Evolutionary conservation across 495 filamentous ascomycete genomes (phyloP).

Genomic region (Mytilinidion resinicola): DNA sequence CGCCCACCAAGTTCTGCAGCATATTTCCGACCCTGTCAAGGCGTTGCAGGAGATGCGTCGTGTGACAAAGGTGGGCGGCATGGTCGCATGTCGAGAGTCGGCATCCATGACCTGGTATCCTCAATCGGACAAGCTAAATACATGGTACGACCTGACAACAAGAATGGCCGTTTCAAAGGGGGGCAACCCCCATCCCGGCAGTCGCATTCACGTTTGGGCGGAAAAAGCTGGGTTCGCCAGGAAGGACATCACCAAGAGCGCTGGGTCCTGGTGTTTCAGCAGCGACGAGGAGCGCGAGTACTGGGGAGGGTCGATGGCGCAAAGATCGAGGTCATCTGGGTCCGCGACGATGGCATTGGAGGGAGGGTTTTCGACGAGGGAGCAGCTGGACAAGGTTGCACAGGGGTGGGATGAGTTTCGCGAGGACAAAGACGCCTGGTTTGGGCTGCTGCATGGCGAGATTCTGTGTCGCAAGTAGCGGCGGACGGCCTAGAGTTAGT

Average conservation of each 20-base stretch:
- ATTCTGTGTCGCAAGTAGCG: conserved; percentile 42
- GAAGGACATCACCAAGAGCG: conserved; percentile 32
- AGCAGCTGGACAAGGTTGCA: conserved; percentile 41
- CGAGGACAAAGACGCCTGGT: conserved; percentile 45
- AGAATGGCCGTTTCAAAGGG: not conserved
- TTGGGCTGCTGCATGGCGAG: conserved; percentile 46
- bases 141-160: conserved; percentile 8
- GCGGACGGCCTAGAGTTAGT: too few relatives aligned
- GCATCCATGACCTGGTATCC: conserved; percentile 30
- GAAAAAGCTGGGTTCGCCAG: conserved; percentile 42
- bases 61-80: conserved; percentile 45
- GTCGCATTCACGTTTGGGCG: conserved; percentile 46
- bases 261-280: conserved; percentile 41
- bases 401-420: conserved; percentile 42
- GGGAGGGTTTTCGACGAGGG: conserved; percentile 33
- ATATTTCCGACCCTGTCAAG: conserved; percentile 41
- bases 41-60: conserved; percentile 47
- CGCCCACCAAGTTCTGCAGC: conserved; percentile 49
- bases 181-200: too few relatives aligned
- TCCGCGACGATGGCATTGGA: conserved; percentile 35
- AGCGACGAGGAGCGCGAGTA: conserved; percentile 36
- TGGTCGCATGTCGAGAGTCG: conserved; percentile 41
- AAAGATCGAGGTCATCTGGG: conserved; percentile 37
- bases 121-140: not conserved
- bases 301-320: conserved; percentile 35